phyloP scores from a whole-genome alignment of 352 stramenopile genomes.

The Pythium periplocum region DNA sequence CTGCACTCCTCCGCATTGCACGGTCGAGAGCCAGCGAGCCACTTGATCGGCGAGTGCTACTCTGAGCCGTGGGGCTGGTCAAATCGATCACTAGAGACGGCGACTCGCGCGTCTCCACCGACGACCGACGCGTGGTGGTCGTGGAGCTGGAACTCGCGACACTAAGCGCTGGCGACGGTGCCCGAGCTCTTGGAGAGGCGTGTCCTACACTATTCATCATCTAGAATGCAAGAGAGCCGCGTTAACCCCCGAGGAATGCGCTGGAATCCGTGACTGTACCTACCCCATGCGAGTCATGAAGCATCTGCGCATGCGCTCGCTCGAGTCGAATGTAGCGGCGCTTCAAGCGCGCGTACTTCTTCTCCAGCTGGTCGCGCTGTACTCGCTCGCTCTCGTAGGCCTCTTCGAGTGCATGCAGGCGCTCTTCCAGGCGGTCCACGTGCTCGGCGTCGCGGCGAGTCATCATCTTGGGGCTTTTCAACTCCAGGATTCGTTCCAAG shows the following conservation, averaged over 20 bases:
- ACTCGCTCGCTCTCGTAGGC: slow-evolving; percentile 42
- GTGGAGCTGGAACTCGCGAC: no score
- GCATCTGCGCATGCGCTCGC: slow-evolving; percentile 35
- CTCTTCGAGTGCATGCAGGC: slow-evolving; percentile 34
- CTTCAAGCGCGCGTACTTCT: slow-evolving; percentile 72
- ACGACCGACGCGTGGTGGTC: slow-evolving; percentile 13
- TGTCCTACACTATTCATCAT: no score
- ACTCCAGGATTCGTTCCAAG: not conserved
- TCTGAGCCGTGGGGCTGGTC: slow-evolving; percentile 27
- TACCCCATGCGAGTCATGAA: slow-evolving; percentile 18
- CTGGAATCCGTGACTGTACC: not conserved
- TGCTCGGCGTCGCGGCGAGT: not conserved
- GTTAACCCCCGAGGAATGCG: no score
- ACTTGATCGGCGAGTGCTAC: slow-evolving; percentile 7
- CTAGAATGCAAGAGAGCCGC: no score
- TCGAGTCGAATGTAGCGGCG: slow-evolving; percentile 58
- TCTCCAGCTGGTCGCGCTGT: slow-evolving; percentile 47
- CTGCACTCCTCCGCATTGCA: not conserved
- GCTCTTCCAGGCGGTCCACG: slow-evolving; percentile 6
- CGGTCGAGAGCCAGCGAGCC: slow-evolving; percentile 1
- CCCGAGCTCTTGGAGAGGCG: no score
- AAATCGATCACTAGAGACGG: slow-evolving; percentile 48
- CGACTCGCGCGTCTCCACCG: slow-evolving; percentile 1
- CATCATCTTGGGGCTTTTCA: no score
- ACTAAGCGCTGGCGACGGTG: no score